These are phyloP conservation scores for Orbilia ellipsospora DNA, from an alignment of 2,329 filamentous ascomycete species.

Conservation along the genomic window DNA sequence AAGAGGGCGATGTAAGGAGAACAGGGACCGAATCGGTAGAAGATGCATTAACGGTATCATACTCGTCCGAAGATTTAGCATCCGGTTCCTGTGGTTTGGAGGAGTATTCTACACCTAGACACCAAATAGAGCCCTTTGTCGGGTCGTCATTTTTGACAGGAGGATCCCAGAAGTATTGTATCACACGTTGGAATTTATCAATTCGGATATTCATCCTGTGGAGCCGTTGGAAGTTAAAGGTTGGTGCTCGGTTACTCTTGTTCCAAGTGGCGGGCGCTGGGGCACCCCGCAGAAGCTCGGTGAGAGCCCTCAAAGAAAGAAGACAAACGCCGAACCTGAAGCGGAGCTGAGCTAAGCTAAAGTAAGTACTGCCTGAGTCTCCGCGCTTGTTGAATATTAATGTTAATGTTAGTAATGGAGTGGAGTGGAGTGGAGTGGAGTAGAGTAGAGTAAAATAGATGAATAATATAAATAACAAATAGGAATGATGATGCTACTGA, in stretches of 20 bases:
- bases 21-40: slow-evolving; percentile 52
- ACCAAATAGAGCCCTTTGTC: slow-evolving; percentile 59
- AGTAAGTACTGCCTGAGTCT: no score
- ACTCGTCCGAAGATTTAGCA: slow-evolving; percentile 44
- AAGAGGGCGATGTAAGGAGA: slow-evolving; percentile 28
- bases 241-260: no score
- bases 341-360: no score
- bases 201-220: slow-evolving; percentile 51
- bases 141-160: slow-evolving; percentile 59
- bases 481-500: no score
- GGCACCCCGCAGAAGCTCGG: background rate
- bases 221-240: background rate
- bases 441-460: no score
- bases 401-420: no score
- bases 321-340: background rate
- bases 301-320: no score
- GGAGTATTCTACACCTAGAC: slow-evolving; percentile 59
- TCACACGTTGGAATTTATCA: slow-evolving; percentile 59
- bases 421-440: no score
- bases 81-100: slow-evolving; percentile 38
- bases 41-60: slow-evolving; percentile 50
- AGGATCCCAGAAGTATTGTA: slow-evolving; percentile 60
- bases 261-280: background rate
- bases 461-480: no score
- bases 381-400: no score